A percentile compares a stretch with the other conserved stretches of the same genome.
These are phyloP conservation scores for Thraustotheca clavata DNA, from an alignment of 352 stramenopile species.

Conservation along the genomic window DNA sequence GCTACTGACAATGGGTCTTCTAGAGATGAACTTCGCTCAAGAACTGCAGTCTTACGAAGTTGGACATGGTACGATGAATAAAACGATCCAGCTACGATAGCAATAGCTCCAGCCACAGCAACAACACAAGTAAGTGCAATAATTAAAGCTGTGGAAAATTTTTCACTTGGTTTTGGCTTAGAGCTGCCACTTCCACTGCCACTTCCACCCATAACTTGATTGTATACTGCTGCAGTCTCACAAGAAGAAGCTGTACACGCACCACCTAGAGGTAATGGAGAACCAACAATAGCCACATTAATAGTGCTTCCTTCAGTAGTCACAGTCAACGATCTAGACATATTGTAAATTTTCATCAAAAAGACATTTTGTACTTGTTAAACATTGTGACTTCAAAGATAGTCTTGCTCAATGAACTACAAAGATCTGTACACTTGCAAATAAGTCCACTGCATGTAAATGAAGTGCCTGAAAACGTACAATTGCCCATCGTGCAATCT, in stretches of 20 bases:
- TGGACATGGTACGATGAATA: conserved; percentile 1
- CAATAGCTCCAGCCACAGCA: conserved; percentile 24
- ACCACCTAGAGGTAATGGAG: conserved; percentile 54
- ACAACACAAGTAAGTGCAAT: conserved; percentile 33
- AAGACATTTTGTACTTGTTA: conserved; percentile 33
- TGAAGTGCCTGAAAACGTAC: conserved; percentile 37
- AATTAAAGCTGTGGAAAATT: conserved; percentile 27
- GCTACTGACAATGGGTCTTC: conserved; percentile 15
- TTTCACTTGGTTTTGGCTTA: background rate
- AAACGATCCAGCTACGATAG: conserved; percentile 30
- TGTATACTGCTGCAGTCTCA: conserved; percentile 26
- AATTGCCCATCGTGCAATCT: conserved; percentile 53
- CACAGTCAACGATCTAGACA: conserved; percentile 27
- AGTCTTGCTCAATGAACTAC: conserved; percentile 48
- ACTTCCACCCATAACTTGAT: conserved; percentile 11
- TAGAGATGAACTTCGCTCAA: background rate
- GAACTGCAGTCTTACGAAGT: conserved; percentile 25
- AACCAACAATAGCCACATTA: conserved; percentile 56
- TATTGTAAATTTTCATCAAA: background rate
- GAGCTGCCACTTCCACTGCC: conserved; percentile 24
- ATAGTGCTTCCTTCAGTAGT: conserved; percentile 35
- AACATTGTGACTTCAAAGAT: conserved; percentile 57
- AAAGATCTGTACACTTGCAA: conserved; percentile 57
- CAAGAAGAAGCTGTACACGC: conserved; percentile 58
- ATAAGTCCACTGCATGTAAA: conserved; percentile 41